Evolutionary conservation across 495 filamentous ascomycete genomes (phyloP).

Genomic region (Aspergillus hancockii): DNA sequence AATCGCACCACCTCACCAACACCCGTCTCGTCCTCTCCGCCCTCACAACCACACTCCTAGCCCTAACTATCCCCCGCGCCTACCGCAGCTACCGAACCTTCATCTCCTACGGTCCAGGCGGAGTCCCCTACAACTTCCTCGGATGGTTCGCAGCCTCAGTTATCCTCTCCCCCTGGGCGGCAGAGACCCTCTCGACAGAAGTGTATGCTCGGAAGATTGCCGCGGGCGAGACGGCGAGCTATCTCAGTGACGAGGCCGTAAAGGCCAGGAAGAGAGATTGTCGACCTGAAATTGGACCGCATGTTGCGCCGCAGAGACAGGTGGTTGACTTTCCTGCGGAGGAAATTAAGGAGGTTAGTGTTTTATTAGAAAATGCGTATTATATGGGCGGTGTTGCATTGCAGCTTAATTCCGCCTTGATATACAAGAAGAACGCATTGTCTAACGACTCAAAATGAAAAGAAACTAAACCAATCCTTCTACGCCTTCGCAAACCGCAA

Average conservation of each 20-base stretch:
- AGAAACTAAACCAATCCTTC: conserved; percentile 33
- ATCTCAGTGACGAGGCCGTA: conserved; percentile 8
- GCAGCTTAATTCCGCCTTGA: background rate
- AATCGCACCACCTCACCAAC: conserved; percentile 14
- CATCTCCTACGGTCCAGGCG: conserved; percentile 36
- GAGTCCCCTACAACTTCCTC: conserved; percentile 33
- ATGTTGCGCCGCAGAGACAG: conserved; percentile 40
- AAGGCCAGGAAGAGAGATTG: conserved; percentile 6
- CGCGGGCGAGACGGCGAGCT: conserved; percentile 20
- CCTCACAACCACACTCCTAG: conserved; percentile 22
- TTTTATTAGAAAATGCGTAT: background rate
- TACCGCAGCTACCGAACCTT: conserved; percentile 38
- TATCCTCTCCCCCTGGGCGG: conserved; percentile 29
- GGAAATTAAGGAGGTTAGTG: conserved; percentile 32
- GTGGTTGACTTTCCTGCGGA: conserved; percentile 28
- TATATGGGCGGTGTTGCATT: background rate
- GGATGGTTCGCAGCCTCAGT: conserved; percentile 35
- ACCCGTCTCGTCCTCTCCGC: conserved; percentile 21
- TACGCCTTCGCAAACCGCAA: conserved; percentile 29
- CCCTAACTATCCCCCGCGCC: conserved; percentile 25
- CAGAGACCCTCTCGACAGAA: conserved; percentile 36
- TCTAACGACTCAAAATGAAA: background rate
- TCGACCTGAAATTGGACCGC: conserved; percentile 31
- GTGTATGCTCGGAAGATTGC: conserved; percentile 30
- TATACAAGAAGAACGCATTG: background rate